Evolutionary conservation across 2,329 filamentous ascomycete genomes (phyloP), one percentile per base, ranked within the genome.

Genomic region (Penicillium vulpinum): DNA sequence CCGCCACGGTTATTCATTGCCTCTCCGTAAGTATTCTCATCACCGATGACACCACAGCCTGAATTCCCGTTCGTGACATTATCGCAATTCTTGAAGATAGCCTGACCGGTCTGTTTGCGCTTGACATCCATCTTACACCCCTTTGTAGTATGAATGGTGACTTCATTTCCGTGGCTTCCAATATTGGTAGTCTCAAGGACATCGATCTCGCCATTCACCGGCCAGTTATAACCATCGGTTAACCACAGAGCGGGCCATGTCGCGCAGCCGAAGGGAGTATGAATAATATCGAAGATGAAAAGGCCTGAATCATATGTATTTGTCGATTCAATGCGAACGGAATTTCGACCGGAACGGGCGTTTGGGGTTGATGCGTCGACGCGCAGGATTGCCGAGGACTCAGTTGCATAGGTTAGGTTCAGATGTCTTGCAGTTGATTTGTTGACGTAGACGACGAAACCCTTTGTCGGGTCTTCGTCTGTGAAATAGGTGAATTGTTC

Each of bases 161-260:
- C 80, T 60, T 80, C 77, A 67, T 86, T 87, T 31, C 85, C 85
- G 16, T 78, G 72, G 2, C 71, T 74, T 38, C 75, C 84, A 47
- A 78, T 70, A 70, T 88, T 87, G 53, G 80, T 78, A 9, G 83
- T 77, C 69, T 87, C 85, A 70, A 88, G 79, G 24, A 87, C 67
- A 67, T 87, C 85, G 58, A 88, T 87, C 70, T 89, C 87, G 57
- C 86, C 86, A 61, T 88, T 79, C 5, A 69, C 63, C 4, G 87
- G 86, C 87, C 86, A 87, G 73, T 86, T 81, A 62, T 69, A 72
- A 0, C 78, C 75, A 68, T 89, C 87, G 0, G 80, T 78, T 7
- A 89, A 77, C 87, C 87, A 89, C 11, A 90, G 78, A 0, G 87
- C 81, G 2, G 85, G 84, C 87, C 84, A 89, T 22, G 81, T 85